phyloP scores from a whole-genome alignment of 148 eudicot genomes.

The Vaccinium myrtillus region DNA sequence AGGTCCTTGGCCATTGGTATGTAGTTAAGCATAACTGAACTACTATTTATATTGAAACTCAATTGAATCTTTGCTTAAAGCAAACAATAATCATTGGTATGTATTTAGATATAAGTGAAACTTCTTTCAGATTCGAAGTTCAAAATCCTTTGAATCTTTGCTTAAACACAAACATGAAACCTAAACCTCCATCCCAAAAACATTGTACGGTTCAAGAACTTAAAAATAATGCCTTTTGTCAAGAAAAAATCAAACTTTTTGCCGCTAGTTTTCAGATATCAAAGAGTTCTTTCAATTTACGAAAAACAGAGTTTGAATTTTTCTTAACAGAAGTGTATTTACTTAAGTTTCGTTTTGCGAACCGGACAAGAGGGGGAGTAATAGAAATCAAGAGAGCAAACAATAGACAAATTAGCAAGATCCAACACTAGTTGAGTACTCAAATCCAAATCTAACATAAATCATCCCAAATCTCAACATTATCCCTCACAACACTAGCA shows the following conservation, averaged over 20 bases:
- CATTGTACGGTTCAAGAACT: neutral
- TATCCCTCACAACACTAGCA: neutral
- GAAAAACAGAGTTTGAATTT: neutral
- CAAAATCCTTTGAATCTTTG: neutral
- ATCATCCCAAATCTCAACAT: neutral
- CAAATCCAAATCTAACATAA: neutral
- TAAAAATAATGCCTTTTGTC: neutral
- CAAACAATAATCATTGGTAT: neutral
- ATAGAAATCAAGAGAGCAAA: neutral
- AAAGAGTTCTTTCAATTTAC: neutral
- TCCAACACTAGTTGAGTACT: neutral
- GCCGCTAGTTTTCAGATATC: neutral
- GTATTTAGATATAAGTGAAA: neutral
- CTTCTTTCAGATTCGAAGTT: neutral
- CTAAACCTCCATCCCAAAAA: neutral
- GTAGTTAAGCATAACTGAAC: neutral
- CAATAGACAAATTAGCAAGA: neutral
- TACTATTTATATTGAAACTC: neutral
- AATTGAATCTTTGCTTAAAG: neutral
- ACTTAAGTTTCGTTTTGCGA: too few species aligned
- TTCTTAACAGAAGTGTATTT: neutral
- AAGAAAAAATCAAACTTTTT: neutral
- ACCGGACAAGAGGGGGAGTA: too few species aligned
- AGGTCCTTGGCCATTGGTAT: neutral
- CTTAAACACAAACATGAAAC: neutral